phyloP scores from a whole-genome alignment of 2,329 filamentous ascomycete genomes.

The Xylariaceae sp. region DNA sequence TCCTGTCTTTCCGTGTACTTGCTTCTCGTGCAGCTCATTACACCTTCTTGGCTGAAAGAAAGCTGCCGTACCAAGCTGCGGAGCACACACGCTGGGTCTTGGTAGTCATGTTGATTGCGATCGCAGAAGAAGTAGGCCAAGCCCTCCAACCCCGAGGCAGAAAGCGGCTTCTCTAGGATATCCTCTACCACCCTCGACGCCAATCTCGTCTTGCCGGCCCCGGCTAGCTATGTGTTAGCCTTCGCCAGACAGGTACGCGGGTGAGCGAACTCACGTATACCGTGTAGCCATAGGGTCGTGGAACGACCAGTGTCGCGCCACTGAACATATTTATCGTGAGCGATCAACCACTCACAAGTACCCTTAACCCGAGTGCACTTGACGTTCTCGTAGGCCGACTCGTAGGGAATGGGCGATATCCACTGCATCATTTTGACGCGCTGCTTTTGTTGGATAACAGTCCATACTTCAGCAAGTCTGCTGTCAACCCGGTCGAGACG shows the following conservation, averaged over 20 bases:
- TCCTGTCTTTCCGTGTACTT: constrained; percentile 1
- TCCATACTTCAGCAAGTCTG: not conserved
- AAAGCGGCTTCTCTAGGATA: not conserved
- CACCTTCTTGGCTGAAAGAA: not conserved
- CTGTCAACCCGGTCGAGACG: constrained; percentile 1
- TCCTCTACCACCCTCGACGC: constrained; percentile 4
- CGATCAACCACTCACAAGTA: constrained; percentile 4
- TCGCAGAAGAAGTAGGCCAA: constrained; percentile 6
- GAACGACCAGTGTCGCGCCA: constrained; percentile 3
- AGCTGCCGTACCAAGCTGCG: constrained; percentile 5
- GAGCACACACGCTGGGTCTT: constrained; percentile 2
- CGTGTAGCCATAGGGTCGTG: constrained; percentile 4
- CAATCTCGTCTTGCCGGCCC: constrained; percentile 4
- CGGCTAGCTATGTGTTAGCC: not conserved
- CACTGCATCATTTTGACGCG: constrained; percentile 1
- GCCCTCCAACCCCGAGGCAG: not conserved
- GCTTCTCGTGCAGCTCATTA: not conserved
- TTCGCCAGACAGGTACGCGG: not conserved
- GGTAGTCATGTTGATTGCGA: constrained; percentile 3
- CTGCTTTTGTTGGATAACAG: not conserved
- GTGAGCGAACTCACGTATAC: constrained; percentile 3
- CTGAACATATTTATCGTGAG: constrained; percentile 1
- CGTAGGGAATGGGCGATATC: constrained; percentile 3
- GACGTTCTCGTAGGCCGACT: not conserved
- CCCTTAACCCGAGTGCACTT: not conserved